Evolutionary conservation across 2,329 filamentous ascomycete species (phyloP).

Genomic region (Claviceps monticola): DNA sequence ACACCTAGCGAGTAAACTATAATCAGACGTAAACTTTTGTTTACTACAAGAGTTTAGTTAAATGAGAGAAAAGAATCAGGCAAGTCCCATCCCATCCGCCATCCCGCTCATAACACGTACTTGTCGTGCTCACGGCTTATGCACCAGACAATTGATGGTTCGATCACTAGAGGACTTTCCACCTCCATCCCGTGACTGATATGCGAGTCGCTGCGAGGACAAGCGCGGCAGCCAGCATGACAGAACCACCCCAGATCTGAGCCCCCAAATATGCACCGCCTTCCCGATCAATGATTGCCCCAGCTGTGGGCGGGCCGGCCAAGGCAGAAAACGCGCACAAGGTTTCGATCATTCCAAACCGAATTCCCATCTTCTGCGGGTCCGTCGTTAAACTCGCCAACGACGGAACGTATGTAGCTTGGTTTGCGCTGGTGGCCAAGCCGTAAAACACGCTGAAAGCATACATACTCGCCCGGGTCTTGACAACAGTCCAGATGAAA

Average conservation of each 20-base stretch:
- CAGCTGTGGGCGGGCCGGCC: conserved; percentile 29
- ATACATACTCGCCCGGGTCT: conserved; percentile 25
- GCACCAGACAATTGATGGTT: too few relatives aligned
- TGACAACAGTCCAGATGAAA: conserved; percentile 42
- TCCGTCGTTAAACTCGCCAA: conserved; percentile 21
- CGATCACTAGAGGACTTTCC: conserved; percentile 16
- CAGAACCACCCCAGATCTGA: conserved; percentile 32
- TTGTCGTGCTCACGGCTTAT: too few relatives aligned
- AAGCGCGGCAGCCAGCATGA: conserved; percentile 22
- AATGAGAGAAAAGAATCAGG: too few relatives aligned
- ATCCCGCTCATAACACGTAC: too few relatives aligned
- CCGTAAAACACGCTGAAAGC: conserved; percentile 30
- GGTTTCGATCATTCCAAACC: conserved; percentile 32
- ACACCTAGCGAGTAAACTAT: too few relatives aligned
- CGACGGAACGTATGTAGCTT: conserved; percentile 1
- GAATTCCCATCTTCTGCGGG: conserved; percentile 28
- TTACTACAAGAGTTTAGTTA: too few relatives aligned
- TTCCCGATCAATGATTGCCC: conserved; percentile 28
- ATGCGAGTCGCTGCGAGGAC: conserved; percentile 20
- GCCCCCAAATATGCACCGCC: conserved; percentile 27
- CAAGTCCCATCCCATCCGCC: too few relatives aligned
- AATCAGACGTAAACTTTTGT: too few relatives aligned
- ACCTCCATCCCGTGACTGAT: conserved; percentile 22
- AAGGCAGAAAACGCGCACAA: conserved; percentile 27
- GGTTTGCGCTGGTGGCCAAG: conserved; percentile 22